These are phyloP conservation scores for Gomphus bonarii DNA, from an alignment of 1,284 basidiomycete genomes.

Conservation along the genomic window DNA sequence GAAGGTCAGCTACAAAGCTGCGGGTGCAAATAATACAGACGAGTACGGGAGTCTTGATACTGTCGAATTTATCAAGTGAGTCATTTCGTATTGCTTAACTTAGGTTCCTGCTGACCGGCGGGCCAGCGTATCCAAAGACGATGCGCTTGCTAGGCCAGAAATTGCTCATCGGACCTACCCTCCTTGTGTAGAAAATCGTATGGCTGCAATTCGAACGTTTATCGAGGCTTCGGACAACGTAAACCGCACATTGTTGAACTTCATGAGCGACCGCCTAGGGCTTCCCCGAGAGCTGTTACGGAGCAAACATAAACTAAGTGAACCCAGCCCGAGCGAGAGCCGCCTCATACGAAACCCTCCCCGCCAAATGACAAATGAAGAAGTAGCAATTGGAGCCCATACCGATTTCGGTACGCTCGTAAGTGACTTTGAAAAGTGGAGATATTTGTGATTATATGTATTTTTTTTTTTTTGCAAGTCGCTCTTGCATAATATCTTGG, in stretches of 20 bases:
- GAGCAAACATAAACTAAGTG: constrained; percentile 33
- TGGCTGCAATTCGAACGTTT: constrained; percentile 44
- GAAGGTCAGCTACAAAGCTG: constrained; percentile 43
- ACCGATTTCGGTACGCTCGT: constrained; percentile 47
- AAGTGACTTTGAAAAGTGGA: constrained; percentile 11
- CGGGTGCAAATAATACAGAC: constrained; percentile 52
- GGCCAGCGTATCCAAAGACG: constrained; percentile 45
- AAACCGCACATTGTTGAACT: constrained; percentile 40
- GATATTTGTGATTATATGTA: constrained; percentile 4
- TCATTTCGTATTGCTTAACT: background rate
- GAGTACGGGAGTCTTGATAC: constrained; percentile 45
- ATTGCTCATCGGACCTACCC: constrained; percentile 46
- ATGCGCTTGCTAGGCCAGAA: constrained; percentile 45
- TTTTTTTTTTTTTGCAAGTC: constrained; percentile 30
- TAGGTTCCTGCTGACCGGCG: background rate
- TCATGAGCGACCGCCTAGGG: constrained; percentile 48
- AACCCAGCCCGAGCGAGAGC: constrained; percentile 49
- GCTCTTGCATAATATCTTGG: constrained; percentile 51
- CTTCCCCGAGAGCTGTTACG: constrained; percentile 41
- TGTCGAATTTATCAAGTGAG: constrained; percentile 49
- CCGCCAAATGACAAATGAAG: constrained; percentile 21
- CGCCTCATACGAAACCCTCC: constrained; percentile 45
- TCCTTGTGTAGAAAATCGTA: constrained; percentile 35
- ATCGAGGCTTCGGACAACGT: constrained; percentile 46
- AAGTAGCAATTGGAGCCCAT: constrained; percentile 37